Percentiles rank a stretch among this genome's conserved stretches.
Conservation (phyloP, 2,329 filamentous ascomycete genomes). For the Tolypocladium nubicola region DNA sequence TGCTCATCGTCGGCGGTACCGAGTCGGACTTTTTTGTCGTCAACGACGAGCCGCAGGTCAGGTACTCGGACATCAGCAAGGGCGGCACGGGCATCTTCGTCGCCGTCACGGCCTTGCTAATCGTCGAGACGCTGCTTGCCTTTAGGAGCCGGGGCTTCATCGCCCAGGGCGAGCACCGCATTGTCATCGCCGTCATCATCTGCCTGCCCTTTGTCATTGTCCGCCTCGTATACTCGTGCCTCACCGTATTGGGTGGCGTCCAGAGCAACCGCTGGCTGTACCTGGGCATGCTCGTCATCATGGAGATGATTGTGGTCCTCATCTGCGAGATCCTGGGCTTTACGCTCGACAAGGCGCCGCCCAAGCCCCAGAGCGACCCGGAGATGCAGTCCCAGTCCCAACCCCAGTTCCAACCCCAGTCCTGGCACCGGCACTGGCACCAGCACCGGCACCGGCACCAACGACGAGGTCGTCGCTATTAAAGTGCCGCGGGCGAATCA, state of each 20-base stretch:
- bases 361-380: constrained; percentile 5
- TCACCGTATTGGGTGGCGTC: constrained; percentile 16
- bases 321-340: constrained; percentile 20
- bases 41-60: constrained; percentile 11
- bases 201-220: constrained; percentile 23
- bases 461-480: background rate
- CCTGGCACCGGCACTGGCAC: background rate
- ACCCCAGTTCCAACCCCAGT: background rate
- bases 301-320: constrained; percentile 21
- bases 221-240: constrained; percentile 18
- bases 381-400: constrained; percentile 2
- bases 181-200: constrained; percentile 32
- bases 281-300: constrained; percentile 19
- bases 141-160: constrained; percentile 26
- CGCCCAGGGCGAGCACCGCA: constrained; percentile 41
- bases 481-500: background rate
- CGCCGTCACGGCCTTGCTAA: constrained; percentile 26
- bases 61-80: constrained; percentile 15
- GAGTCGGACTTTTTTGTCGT: constrained; percentile 11
- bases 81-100: constrained; percentile 19
- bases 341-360: constrained; percentile 13
- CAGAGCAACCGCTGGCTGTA: constrained; percentile 18
- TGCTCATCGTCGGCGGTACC: constrained; percentile 21
- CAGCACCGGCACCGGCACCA: background rate
- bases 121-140: constrained; percentile 28